Base-by-base conservation (phyloP, 1,139 yeast species). In the Taiozyma sp. region DNA sequence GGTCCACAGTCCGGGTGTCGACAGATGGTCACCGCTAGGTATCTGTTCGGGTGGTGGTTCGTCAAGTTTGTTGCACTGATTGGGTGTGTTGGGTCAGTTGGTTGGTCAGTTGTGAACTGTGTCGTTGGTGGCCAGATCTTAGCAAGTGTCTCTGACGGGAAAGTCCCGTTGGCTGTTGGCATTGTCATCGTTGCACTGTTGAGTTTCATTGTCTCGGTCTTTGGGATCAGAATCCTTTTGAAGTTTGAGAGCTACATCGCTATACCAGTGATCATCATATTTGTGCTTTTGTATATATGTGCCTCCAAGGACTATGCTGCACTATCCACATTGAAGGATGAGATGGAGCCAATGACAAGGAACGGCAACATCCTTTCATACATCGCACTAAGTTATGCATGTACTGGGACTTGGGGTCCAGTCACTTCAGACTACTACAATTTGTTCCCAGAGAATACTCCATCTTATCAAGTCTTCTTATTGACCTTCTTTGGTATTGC, bases 351-450 rank as follows among this genome's bases (percentile, higher is more conserved):
- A 1, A 54, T 65, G n/a, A 75, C 80, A 1, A 65, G 73, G 12
- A 74, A 76, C 47, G 96, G 96, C 8, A 80, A 82, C 64, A 82
- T 89, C 80, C 67, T 90, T 34, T 79, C 90, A 22, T 87, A 83
- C 66, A 88, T 89, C 63, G 80, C 92, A 1, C 72, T 89, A 46
- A 76, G 86, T 39, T 88, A 87, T 63, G 85, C 96, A 36, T 83
- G 86, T 46, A 89, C 97, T 4, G 80, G 93, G 1, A 88, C 96
- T 1, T 91, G 97, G 97, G 95, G 96, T 36, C 85, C 93, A 6
- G 80, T 87, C 54, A 88, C 96, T 1, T 78, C 93, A 1, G 97
- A 91, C 68, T 91, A 90, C 67, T 88, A 87, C 66, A 82, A 90
- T 48, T 74, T 88, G 49, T 84, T 90, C 65, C 96, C 97, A 0